Percentiles rank a stretch among this genome's conserved stretches.
Conservation (phyloP, 2,329 filamentous ascomycete genomes). For the Epichloe scottii region DNA sequence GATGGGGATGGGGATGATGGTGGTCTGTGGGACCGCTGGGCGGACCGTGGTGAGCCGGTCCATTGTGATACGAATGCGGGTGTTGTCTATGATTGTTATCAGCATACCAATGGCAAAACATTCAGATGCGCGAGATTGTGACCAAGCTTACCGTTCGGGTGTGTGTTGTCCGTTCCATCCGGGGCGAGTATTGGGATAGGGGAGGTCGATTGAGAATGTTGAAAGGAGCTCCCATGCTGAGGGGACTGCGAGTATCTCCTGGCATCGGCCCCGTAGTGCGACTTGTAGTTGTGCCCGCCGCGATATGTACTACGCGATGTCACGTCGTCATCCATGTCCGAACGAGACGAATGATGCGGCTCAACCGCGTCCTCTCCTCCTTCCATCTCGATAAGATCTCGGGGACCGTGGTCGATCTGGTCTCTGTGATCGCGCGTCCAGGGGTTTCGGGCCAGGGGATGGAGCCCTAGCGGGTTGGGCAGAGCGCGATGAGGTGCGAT, state of each 20-base stretch:
- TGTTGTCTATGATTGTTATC: slow-evolving; percentile 30
- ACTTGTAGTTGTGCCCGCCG: slow-evolving; percentile 27
- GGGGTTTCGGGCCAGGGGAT: slow-evolving; percentile 4
- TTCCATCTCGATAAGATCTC: slow-evolving; percentile 14
- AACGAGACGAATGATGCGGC: slow-evolving; percentile 30
- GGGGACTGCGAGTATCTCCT: slow-evolving; percentile 28
- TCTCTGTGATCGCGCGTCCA: background rate
- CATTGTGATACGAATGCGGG: slow-evolving; percentile 45
- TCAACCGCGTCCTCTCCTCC: slow-evolving; percentile 18
- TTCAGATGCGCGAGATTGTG: background rate
- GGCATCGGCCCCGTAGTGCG: slow-evolving; percentile 24
- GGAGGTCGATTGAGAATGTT: slow-evolving; percentile 32
- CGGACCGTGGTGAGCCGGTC: slow-evolving; percentile 33
- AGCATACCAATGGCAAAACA: slow-evolving; percentile 1
- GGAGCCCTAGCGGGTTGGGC: slow-evolving; percentile 9
- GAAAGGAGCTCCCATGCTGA: slow-evolving; percentile 30
- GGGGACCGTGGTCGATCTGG: slow-evolving; percentile 16
- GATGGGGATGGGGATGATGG: slow-evolving; percentile 39
- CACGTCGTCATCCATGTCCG: slow-evolving; percentile 40
- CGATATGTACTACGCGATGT: slow-evolving; percentile 30
- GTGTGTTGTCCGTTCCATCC: slow-evolving; percentile 27
- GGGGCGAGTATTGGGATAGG: slow-evolving; percentile 28
- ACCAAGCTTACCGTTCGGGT: slow-evolving; percentile 27
- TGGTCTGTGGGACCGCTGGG: slow-evolving; percentile 40
- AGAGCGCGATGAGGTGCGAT: slow-evolving; percentile 13